phyloP scores from a whole-genome alignment of 805 yeast genomes.

The Wickerhamomyces silvicola region DNA sequence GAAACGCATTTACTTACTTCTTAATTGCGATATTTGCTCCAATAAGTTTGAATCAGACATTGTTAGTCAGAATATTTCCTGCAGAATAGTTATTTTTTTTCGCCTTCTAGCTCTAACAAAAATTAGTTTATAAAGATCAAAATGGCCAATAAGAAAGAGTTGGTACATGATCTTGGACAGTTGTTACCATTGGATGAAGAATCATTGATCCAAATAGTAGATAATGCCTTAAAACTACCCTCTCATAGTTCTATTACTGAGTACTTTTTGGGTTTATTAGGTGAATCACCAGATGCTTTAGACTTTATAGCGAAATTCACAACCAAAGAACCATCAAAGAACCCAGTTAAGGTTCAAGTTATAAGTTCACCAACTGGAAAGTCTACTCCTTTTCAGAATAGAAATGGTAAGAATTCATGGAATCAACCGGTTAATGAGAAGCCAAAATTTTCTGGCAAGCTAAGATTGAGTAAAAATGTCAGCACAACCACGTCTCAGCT shows the following conservation, averaged over 20 bases:
- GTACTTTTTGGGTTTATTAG: constrained; percentile 51
- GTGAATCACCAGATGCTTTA: constrained; percentile 48
- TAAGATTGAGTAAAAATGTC: constrained; percentile 8
- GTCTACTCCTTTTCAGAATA: no score
- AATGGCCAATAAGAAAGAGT: constrained; percentile 1
- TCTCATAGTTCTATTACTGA: constrained; percentile 41
- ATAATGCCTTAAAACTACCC: constrained; percentile 41
- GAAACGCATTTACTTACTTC: constrained; percentile 12
- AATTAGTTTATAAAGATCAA: no score
- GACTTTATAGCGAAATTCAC: constrained; percentile 41
- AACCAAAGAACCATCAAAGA: constrained; percentile 15
- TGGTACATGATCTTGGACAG: constrained; percentile 16
- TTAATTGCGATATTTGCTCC: constrained; percentile 15
- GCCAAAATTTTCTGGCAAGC: constrained; percentile 3
- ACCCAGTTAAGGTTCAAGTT: constrained; percentile 1
- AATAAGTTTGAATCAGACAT: constrained; percentile 6
- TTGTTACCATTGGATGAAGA: constrained; percentile 56
- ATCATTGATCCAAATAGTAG: constrained; percentile 46
- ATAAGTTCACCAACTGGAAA: constrained; percentile 1
- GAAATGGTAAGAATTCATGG: constrained; percentile 11
- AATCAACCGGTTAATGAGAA: constrained; percentile 4
- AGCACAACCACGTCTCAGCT: constrained; percentile 43
- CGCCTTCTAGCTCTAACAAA: no score
- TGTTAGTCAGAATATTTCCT: no score
- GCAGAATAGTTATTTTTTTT: no score